Conservation (phyloP, 495 filamentous ascomycete species). For the Aspergillus asperescens region DNA sequence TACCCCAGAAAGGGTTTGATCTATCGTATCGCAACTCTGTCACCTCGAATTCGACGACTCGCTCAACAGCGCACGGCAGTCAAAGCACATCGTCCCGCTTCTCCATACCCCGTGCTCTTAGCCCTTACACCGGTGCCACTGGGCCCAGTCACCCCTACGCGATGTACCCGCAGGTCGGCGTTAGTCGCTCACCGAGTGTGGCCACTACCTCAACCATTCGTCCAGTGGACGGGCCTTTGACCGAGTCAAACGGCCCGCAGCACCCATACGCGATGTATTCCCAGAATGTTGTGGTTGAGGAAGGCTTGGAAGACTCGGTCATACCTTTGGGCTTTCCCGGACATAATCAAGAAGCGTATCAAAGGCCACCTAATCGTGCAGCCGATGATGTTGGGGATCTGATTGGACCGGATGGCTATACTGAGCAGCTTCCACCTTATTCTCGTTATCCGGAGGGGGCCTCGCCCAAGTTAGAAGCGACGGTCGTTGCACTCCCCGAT, state of each 20-base stretch:
- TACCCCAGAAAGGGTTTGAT: conserved; percentile 36
- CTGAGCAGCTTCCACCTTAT: conserved; percentile 87
- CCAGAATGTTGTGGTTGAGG: conserved; percentile 61
- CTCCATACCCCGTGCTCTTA: conserved; percentile 44
- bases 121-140: conserved; percentile 51
- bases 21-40: conserved; percentile 35
- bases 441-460: conserved; percentile 66
- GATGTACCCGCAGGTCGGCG: conserved; percentile 52
- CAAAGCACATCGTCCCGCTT: conserved; percentile 42
- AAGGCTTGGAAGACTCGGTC: conserved; percentile 37
- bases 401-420: conserved; percentile 84
- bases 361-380: conserved; percentile 66
- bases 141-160: conserved; percentile 53
- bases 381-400: conserved; percentile 81
- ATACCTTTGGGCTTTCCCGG: conserved; percentile 76
- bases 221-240: conserved; percentile 53
- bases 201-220: conserved; percentile 58
- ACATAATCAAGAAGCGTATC: conserved; percentile 52
- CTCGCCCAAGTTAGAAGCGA: conserved; percentile 32
- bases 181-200: conserved; percentile 57
- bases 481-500: conserved; percentile 23
- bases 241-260: conserved; percentile 63
- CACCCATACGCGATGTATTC: conserved; percentile 85
- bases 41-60: conserved; percentile 29
- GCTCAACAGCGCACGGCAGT: conserved; percentile 33